phyloP scores from a whole-genome alignment of 768 basidiomycete species.

The Jaapia argillacea region DNA sequence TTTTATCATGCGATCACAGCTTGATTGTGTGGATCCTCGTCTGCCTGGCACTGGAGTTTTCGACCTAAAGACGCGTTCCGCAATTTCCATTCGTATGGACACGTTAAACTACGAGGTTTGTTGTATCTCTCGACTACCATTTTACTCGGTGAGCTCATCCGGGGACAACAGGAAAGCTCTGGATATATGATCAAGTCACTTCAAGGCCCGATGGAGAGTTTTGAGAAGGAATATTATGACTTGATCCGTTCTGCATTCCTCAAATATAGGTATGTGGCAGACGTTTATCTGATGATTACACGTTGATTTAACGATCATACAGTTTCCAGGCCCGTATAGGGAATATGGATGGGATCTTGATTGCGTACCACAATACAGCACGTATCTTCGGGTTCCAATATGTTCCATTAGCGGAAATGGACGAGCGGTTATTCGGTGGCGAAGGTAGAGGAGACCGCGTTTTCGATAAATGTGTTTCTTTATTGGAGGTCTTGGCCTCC shows the following conservation, averaged over 20 bases:
- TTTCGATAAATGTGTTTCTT: constrained; percentile 61
- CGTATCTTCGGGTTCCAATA: constrained; percentile 94
- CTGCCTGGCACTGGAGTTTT: constrained; percentile 89
- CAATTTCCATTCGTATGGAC: constrained; percentile 76
- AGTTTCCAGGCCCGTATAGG: constrained; percentile 96
- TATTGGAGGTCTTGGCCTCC: constrained; percentile 60
- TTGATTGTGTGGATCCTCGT: constrained; percentile 75
- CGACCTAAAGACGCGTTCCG: constrained; percentile 93
- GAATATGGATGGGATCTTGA: constrained; percentile 90
- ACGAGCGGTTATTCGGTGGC: constrained; percentile 63
- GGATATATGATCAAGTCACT: constrained; percentile 64
- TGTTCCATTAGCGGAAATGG: constrained; percentile 80
- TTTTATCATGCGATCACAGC: constrained; percentile 90
- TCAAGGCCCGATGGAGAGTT: constrained; percentile 62
- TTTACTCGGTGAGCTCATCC: not conserved
- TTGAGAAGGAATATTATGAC: constrained; percentile 93
- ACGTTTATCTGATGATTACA: constrained; percentile 3
- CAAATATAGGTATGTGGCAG: constrained; percentile 83
- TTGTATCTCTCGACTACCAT: not conserved
- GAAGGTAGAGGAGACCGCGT: constrained; percentile 55
- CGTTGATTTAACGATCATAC: constrained; percentile 1
- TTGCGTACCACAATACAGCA: constrained; percentile 82
- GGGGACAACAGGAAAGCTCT: constrained; percentile 50
- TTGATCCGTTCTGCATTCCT: constrained; percentile 89
- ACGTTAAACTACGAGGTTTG: constrained; percentile 69